Percentiles rank a stretch among this genome's conserved stretches.
phyloP scores from a whole-genome alignment of 2,329 filamentous ascomycete species.

The Hirsutella thompsonii region DNA sequence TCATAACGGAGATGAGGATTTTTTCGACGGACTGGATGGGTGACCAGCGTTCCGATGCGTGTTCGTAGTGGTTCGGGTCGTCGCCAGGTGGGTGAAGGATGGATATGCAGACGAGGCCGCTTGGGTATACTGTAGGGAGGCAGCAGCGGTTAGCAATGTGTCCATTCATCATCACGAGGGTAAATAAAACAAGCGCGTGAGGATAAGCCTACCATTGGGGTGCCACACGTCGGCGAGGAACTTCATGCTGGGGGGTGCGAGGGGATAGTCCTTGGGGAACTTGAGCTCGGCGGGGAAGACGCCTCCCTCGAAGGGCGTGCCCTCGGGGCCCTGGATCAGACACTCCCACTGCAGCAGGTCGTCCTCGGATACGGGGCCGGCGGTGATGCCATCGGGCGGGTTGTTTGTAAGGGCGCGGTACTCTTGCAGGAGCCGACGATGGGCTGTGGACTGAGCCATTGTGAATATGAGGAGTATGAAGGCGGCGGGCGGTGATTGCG shows the following conservation, averaged over 20 bases:
- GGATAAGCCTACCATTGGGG: conserved; percentile 79
- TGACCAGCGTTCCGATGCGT: conserved; percentile 89
- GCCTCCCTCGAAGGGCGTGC: conserved; percentile 90
- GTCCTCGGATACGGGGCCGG: conserved; percentile 84
- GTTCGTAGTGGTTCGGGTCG: conserved; percentile 97
- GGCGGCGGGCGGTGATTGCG: not conserved
- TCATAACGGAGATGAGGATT: conserved; percentile 94
- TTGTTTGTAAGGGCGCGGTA: conserved; percentile 90
- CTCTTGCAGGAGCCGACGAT: conserved; percentile 83
- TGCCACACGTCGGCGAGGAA: conserved; percentile 93
- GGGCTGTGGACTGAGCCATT: conserved; percentile 50
- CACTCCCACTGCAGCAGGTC: conserved; percentile 96
- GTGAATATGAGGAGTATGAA: too few species aligned
- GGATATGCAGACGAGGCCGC: conserved; percentile 91
- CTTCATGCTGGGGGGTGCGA: conserved; percentile 90
- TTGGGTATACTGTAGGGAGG: conserved; percentile 60
- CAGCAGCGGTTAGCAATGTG: not conserved
- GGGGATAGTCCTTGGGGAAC: conserved; percentile 94
- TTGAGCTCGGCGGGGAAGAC: conserved; percentile 90
- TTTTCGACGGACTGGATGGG: conserved; percentile 97
- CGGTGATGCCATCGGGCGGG: conserved; percentile 94
- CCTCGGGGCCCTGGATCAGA: conserved; percentile 87
- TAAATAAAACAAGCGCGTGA: not conserved
- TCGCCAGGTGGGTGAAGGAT: conserved; percentile 94
- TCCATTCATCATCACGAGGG: not conserved